Base-by-base conservation (phyloP, 805 yeast genomes). In the Phaffomyces opuntiae region DNA sequence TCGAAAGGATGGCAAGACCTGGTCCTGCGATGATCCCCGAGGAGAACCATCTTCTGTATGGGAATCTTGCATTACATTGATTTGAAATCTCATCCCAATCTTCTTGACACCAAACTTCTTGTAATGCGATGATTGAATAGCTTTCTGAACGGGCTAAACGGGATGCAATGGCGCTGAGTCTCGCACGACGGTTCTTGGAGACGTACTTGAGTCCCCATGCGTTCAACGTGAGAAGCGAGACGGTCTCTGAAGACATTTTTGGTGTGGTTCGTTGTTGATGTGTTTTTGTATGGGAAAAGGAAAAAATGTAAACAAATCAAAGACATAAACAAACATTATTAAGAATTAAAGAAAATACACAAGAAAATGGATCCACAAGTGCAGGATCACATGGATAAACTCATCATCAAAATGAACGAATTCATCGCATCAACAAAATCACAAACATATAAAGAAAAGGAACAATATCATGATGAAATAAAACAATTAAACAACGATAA, bases 11-110 rank as follows among this genome's bases (percentile, higher is more conserved):
- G 1, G 88, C 95, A 37, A 93, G 70, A 0, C 99, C 99, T 0
- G 99, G 98, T 0, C 99, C 99, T 0, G 96, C 68, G 3, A 93
- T 53, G 5, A 93, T 87, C 0, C 98, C 99, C 3, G 95, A 75
- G 48, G 77, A 78, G 67, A 84, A 93, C 43, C 76, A 69, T 49
- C 96, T 74, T 43, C 78, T 63, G 61, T 78, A 81, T 0, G 91
- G 90, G 53, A 74, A 86, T 35, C 57, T 59, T 1, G 54, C 53
- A 3, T 61, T 45, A 48, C 89, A 77, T 7, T 60, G 62, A 3
- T 52, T 49, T 16, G 72, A 71, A 19, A 93, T 64, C 50, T 78
- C 77, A 1, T 77, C 74, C 90, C 90, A 90, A 62, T 93, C 99
- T 40, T 75, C 80, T 51, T 80, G 74, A 36, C 83, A 82, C 99